Evolutionary conservation across 1,139 yeast species (phyloP).

Genomic region (Candida neerlandica): DNA sequence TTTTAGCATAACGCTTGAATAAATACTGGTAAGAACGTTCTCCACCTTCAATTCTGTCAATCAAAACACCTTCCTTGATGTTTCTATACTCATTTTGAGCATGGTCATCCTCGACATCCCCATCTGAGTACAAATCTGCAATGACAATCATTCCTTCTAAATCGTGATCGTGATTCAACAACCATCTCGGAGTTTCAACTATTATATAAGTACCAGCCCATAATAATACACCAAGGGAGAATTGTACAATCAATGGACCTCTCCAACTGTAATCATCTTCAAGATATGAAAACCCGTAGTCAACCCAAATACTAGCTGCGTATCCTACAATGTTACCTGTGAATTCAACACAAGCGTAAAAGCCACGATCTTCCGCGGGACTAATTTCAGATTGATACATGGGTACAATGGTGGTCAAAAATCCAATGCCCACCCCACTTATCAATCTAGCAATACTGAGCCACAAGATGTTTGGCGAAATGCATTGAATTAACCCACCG

Average conservation of each 20-base stretch:
- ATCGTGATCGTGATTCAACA: conserved; percentile 84
- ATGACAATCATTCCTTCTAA: conserved; percentile 71
- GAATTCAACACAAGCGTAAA: conserved; percentile 87
- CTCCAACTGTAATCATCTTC: conserved; percentile 67
- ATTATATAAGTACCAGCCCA: conserved; percentile 74
- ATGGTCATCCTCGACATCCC: conserved; percentile 57
- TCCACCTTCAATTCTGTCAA: conserved; percentile 74
- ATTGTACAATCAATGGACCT: conserved; percentile 74
- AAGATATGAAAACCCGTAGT: conserved; percentile 72
- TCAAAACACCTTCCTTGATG: conserved; percentile 52
- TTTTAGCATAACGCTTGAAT: conserved; percentile 60
- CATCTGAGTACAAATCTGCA: conserved; percentile 49
- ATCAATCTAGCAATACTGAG: conserved; percentile 76
- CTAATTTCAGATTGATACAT: conserved; percentile 91
- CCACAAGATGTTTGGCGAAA: conserved; percentile 41
- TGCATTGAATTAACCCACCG: conserved; percentile 79
- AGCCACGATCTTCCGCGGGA: conserved; percentile 87
- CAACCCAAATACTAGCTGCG: conserved; percentile 88
- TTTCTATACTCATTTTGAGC: conserved; percentile 59
- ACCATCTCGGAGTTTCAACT: conserved; percentile 90
- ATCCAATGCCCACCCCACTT: conserved; percentile 87
- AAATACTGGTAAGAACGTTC: conserved; percentile 68
- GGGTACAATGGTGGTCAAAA: conserved; percentile 92
- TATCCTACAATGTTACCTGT: conserved; percentile 91
- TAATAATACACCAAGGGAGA: conserved; percentile 69